A percentile compares a stretch with the other conserved stretches of the same genome.
These are phyloP conservation scores for Dichotomopilus funicola DNA, from an alignment of 2,329 filamentous ascomycete genomes.

Conservation along the genomic window DNA sequence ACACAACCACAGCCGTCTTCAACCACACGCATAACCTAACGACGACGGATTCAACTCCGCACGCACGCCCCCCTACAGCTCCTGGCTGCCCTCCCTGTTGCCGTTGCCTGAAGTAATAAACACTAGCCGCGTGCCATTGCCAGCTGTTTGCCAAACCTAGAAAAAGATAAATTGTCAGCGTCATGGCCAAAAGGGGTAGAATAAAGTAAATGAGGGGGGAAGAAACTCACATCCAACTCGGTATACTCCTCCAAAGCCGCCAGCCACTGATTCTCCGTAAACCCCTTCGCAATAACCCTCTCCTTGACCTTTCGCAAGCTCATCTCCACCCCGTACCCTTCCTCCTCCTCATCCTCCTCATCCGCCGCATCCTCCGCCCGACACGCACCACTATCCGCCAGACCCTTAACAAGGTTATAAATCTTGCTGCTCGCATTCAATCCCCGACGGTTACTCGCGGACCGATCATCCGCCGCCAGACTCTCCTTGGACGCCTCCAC, in stretches of 20 bases:
- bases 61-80: slow-evolving; percentile 8
- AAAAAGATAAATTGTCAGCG: slow-evolving; percentile 3
- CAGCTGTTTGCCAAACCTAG: slow-evolving; percentile 73
- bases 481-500: slow-evolving; percentile 92
- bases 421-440: slow-evolving; percentile 83
- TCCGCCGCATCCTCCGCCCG: slow-evolving; percentile 62
- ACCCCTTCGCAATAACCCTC: slow-evolving; percentile 89
- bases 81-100: slow-evolving; percentile 34
- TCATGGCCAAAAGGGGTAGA: neutral
- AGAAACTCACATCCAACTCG: slow-evolving; percentile 70
- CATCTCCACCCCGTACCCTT: slow-evolving; percentile 55
- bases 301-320: slow-evolving; percentile 85
- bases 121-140: slow-evolving; percentile 62
- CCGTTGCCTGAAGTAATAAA: slow-evolving; percentile 59
- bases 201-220: neutral
- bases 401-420: slow-evolving; percentile 84
- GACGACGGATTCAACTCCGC: neutral
- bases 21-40: neutral
- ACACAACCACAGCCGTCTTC: neutral
- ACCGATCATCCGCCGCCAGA: slow-evolving; percentile 54
- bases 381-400: slow-evolving; percentile 81
- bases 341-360: slow-evolving; percentile 47
- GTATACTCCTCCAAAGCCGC: slow-evolving; percentile 85
- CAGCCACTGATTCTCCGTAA: slow-evolving; percentile 89
- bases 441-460: slow-evolving; percentile 51